A percentile compares a stretch with the other conserved stretches of the same genome.
Evolutionary conservation across 2,329 filamentous ascomycete genomes (phyloP).

Genomic region (Phoma sp.): DNA sequence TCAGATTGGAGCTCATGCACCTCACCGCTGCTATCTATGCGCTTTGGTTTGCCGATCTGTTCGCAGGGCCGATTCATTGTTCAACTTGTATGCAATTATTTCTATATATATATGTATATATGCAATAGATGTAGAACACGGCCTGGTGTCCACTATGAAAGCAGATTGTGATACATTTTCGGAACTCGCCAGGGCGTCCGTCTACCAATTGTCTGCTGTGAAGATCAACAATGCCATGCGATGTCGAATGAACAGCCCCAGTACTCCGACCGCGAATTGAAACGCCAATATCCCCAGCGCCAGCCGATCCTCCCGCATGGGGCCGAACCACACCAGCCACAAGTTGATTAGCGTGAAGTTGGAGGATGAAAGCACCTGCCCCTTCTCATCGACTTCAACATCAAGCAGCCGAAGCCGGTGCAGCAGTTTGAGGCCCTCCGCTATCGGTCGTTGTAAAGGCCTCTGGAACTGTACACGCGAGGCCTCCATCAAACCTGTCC

Average conservation of each 20-base stretch:
- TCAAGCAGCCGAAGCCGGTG: constrained; percentile 71
- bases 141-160: too few species aligned
- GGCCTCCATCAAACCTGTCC: constrained; percentile 83
- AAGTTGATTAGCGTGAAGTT: constrained; percentile 95
- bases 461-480: constrained; percentile 77
- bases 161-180: too few species aligned
- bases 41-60: constrained; percentile 4
- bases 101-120: too few species aligned
- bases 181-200: too few species aligned
- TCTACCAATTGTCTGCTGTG: constrained; percentile 75
- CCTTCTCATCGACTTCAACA: constrained; percentile 70
- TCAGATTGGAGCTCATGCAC: not conserved
- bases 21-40: not conserved
- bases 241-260: constrained; percentile 85
- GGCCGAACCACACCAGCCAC: constrained; percentile 94
- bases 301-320: constrained; percentile 83
- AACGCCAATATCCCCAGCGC: constrained; percentile 80
- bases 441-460: constrained; percentile 71
- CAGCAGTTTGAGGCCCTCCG: constrained; percentile 69
- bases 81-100: not conserved
- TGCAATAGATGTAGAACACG: too few species aligned
- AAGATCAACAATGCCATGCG: constrained; percentile 86
- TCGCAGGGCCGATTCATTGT: constrained; percentile 3
- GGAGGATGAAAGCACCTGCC: constrained; percentile 76
- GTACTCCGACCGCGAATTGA: constrained; percentile 76